Conservation (phyloP, 2,329 filamentous ascomycete genomes). For the Venturia oleaginea region DNA sequence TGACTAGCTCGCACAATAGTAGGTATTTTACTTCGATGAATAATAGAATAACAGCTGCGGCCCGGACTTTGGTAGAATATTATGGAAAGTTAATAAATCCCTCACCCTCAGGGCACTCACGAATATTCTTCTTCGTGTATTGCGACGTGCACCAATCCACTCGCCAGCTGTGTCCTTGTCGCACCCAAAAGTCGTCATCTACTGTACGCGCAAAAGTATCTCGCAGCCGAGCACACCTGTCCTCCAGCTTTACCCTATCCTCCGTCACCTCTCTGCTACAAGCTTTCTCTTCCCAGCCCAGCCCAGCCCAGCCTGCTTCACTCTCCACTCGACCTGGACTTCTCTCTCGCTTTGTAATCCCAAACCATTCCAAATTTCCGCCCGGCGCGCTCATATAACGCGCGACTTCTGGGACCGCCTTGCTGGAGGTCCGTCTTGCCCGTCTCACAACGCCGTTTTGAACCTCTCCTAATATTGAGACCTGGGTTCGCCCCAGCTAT, state of each 20-base stretch:
- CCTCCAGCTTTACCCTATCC: background rate
- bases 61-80: background rate
- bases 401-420: background rate
- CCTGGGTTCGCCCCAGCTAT: background rate
- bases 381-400: background rate
- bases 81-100: background rate
- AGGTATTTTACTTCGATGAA: background rate
- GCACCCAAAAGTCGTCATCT: background rate
- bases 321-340: background rate
- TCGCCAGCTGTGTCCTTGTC: background rate
- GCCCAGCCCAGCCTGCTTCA: too few relatives aligned
- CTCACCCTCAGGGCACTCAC: background rate
- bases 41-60: background rate
- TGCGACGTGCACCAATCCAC: background rate
- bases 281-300: background rate
- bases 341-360: background rate
- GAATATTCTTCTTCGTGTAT: background rate
- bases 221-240: background rate
- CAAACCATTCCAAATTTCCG: background rate
- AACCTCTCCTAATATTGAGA: background rate
- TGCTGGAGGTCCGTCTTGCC: background rate
- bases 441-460: background rate
- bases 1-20: background rate
- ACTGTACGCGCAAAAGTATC: background rate
- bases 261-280: background rate